These are phyloP conservation scores for Pseudogymnoascus verrucosus DNA, from an alignment of 2,329 filamentous ascomycete species.

Conservation along the genomic window DNA sequence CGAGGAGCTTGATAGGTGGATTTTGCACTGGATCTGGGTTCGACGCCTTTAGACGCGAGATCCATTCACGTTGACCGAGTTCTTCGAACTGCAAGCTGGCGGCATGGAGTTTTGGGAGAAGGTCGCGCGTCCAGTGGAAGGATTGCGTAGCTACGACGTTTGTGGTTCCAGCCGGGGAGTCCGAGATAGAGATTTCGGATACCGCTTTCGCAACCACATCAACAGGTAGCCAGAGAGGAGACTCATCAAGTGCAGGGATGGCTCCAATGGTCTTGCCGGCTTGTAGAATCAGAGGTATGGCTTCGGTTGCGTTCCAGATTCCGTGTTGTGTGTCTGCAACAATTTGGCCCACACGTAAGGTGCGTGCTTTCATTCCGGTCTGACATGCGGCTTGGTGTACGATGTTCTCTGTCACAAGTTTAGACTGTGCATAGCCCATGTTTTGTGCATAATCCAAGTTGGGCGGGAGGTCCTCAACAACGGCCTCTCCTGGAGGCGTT, in stretches of 20 bases:
- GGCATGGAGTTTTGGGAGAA: conserved; percentile 42
- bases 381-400: conserved; percentile 28
- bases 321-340: conserved; percentile 40
- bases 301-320: conserved; percentile 44
- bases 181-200: conserved; percentile 30
- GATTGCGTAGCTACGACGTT: conserved; percentile 36
- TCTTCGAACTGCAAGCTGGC: conserved; percentile 38
- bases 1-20: conserved; percentile 45
- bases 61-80: conserved; percentile 38
- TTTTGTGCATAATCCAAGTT: conserved; percentile 31
- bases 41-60: conserved; percentile 35
- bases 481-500: conserved; percentile 23
- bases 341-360: conserved; percentile 44
- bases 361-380: conserved; percentile 27
- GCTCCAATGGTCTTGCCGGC: conserved; percentile 35
- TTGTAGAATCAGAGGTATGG: conserved; percentile 44
- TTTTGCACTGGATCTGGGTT: conserved; percentile 42
- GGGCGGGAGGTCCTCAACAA: conserved; percentile 30
- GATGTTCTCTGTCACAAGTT: conserved; percentile 41
- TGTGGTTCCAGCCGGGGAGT: conserved; percentile 17
- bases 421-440: conserved; percentile 45
- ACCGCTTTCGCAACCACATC: conserved; percentile 36
- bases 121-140: conserved; percentile 41
- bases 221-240: conserved; percentile 38
- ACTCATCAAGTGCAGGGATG: conserved; percentile 39